Evolutionary conservation across 768 basidiomycete genomes (phyloP).

Genomic region (Lactarius vividus): DNA sequence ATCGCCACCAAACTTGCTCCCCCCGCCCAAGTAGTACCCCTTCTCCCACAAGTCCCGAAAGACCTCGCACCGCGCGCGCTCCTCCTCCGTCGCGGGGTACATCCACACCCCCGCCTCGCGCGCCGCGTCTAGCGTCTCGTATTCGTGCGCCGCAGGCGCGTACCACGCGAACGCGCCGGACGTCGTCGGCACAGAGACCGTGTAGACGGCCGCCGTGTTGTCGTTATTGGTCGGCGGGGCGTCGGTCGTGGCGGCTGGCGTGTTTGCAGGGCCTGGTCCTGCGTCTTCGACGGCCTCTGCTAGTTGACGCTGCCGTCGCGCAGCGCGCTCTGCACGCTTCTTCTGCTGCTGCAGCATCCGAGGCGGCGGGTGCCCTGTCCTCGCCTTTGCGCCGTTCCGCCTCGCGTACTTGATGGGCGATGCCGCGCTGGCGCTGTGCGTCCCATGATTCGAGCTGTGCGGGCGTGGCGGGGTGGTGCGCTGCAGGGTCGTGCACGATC

Average conservation of each 20-base stretch:
- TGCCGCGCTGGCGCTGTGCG: slow-evolving; percentile 43
- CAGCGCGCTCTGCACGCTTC: slow-evolving; percentile 72
- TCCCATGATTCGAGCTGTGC: slow-evolving; percentile 55
- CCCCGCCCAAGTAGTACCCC: slow-evolving; percentile 85
- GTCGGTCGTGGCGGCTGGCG: neutral
- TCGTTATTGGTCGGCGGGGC: slow-evolving; percentile 7
- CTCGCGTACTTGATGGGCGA: slow-evolving; percentile 49
- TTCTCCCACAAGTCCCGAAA: slow-evolving; percentile 80
- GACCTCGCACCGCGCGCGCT: slow-evolving; percentile 75
- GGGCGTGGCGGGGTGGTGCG: slow-evolving; percentile 50
- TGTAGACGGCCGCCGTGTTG: slow-evolving; percentile 37
- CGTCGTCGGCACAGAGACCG: slow-evolving; percentile 62
- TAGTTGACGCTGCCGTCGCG: slow-evolving; percentile 31
- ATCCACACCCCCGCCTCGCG: slow-evolving; percentile 70
- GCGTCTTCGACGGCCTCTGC: neutral
- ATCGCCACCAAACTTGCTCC: slow-evolving; percentile 94
- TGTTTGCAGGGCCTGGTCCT: neutral
- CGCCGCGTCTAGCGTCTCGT: slow-evolving; percentile 58
- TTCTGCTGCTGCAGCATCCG: slow-evolving; percentile 58
- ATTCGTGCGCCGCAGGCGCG: slow-evolving; percentile 41
- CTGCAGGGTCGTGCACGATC: slow-evolving; percentile 67
- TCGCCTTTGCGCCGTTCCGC: slow-evolving; percentile 45
- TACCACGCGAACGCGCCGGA: slow-evolving; percentile 75
- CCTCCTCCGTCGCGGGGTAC: slow-evolving; percentile 61
- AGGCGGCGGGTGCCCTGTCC: slow-evolving; percentile 30